These are phyloP conservation scores for Kluyveromyces dobzhanskii DNA, from an alignment of 805 yeast genomes.

Conservation along the genomic window DNA sequence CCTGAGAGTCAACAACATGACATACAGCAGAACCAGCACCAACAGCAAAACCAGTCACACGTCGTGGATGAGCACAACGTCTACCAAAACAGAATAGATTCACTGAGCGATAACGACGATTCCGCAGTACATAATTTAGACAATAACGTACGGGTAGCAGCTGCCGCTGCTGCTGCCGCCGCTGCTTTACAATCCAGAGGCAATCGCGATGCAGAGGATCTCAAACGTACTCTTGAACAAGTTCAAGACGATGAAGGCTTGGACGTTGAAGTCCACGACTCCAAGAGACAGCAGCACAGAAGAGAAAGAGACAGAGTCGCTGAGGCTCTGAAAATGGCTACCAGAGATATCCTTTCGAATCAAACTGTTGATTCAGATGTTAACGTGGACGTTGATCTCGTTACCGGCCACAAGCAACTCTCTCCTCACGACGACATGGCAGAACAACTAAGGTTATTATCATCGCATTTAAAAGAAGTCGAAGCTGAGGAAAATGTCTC, in stretches of 20 bases:
- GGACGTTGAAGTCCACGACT: constrained; percentile 1
- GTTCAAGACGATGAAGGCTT: constrained; percentile 2
- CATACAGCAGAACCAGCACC: constrained; percentile 3
- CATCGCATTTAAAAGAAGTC: constrained; percentile 29
- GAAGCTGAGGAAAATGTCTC: constrained; percentile 18
- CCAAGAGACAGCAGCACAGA: constrained; percentile 3
- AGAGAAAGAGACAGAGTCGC: constrained; percentile 2
- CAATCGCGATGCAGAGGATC: constrained; percentile 7
- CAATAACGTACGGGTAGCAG: constrained; percentile 1
- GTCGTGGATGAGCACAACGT: constrained; percentile 1
- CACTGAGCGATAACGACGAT: constrained; percentile 1
- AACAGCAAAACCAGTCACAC: constrained; percentile 1
- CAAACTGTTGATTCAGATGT: constrained; percentile 3
- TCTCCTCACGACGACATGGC: constrained; percentile 27
- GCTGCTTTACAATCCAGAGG: constrained; percentile 8
- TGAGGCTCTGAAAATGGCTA: constrained; percentile 2
- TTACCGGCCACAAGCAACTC: constrained; percentile 23
- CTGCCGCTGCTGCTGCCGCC: constrained; percentile 12
- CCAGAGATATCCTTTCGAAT: constrained; percentile 2
- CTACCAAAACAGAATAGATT: constrained; percentile 3
- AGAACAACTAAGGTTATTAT: constrained; percentile 27
- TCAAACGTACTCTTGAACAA: constrained; percentile 9
- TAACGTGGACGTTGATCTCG: constrained; percentile 17
- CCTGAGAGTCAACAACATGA: constrained; percentile 1
- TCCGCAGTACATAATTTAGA: not conserved